A percentile compares a stretch with the other conserved stretches of the same genome.
These are phyloP conservation scores for Waltergamsia citrina DNA, from an alignment of 2,329 filamentous ascomycete species.

Conservation along the genomic window DNA sequence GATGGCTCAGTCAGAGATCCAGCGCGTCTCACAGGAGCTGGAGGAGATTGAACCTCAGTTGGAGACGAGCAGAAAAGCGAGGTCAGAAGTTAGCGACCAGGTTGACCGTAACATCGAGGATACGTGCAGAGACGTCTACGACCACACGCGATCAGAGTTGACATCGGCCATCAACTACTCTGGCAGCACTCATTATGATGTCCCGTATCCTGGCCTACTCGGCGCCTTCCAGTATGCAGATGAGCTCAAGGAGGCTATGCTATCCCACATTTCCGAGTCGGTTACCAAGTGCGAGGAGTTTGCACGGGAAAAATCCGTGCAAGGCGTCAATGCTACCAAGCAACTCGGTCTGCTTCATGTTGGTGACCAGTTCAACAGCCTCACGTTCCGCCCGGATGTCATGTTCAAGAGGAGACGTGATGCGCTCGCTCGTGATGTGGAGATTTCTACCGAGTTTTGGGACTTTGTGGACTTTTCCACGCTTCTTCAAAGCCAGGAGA, in stretches of 20 bases:
- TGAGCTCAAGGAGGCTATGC: slow-evolving; percentile 83
- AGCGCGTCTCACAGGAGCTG: slow-evolving; percentile 73
- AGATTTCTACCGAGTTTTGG: slow-evolving; percentile 78
- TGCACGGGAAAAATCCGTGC: slow-evolving; percentile 67
- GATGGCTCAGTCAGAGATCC: slow-evolving; percentile 75
- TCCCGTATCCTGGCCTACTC: slow-evolving; percentile 80
- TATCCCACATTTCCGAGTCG: slow-evolving; percentile 73
- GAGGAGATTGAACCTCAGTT: slow-evolving; percentile 75
- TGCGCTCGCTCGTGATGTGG: slow-evolving; percentile 71
- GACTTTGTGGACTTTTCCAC: slow-evolving; percentile 89
- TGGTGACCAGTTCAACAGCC: slow-evolving; percentile 74
- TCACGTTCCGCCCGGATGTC: slow-evolving; percentile 81
- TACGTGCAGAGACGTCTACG: slow-evolving; percentile 78
- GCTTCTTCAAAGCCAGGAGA: slow-evolving; percentile 84
- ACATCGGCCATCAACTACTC: slow-evolving; percentile 66
- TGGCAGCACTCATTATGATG: slow-evolving; percentile 68
- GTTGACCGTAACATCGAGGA: slow-evolving; percentile 77
- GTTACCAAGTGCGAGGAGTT: slow-evolving; percentile 77
- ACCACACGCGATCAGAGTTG: slow-evolving; percentile 68
- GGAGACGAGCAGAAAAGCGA: slow-evolving; percentile 74
- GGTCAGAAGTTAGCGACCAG: slow-evolving; percentile 68
- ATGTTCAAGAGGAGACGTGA: slow-evolving; percentile 89
- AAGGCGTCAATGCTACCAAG: slow-evolving; percentile 80
- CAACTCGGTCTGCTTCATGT: slow-evolving; percentile 81
- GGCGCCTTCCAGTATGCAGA: slow-evolving; percentile 87